Conservation (phyloP, 352 stramenopile species). For the Phytophthora pisi region DNA sequence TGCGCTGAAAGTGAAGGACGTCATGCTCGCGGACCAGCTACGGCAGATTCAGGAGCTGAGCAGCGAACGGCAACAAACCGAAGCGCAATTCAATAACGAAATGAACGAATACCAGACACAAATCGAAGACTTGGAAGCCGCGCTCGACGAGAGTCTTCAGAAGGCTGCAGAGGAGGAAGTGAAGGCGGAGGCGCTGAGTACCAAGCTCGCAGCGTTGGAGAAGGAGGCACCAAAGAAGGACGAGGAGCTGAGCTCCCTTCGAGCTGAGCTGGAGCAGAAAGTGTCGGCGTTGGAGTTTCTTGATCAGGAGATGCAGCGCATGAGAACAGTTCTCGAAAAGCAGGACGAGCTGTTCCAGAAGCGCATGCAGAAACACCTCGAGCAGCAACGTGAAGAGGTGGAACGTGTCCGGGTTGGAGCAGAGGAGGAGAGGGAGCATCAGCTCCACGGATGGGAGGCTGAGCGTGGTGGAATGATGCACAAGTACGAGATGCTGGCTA, state of each 20-base stretch:
- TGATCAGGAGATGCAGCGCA: slow-evolving; percentile 71
- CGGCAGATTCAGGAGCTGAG: slow-evolving; percentile 59
- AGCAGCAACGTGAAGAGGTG: slow-evolving; percentile 53
- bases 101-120: slow-evolving; percentile 53
- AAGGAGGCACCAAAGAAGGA: slow-evolving; percentile 28
- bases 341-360: slow-evolving; percentile 66
- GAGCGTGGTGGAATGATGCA: slow-evolving; percentile 42
- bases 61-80: slow-evolving; percentile 30
- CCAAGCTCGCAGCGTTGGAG: slow-evolving; percentile 28
- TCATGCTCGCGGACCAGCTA: slow-evolving; percentile 72
- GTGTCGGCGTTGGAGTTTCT: slow-evolving; percentile 65
- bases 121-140: slow-evolving; percentile 66
- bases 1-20: slow-evolving; percentile 71
- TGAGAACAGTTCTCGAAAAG: slow-evolving; percentile 55
- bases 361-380: slow-evolving; percentile 50
- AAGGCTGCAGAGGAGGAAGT: slow-evolving; percentile 44
- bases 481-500: slow-evolving; percentile 46
- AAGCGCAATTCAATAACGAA: slow-evolving; percentile 56
- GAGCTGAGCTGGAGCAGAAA: slow-evolving; percentile 49
- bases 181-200: slow-evolving; percentile 34
- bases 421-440: slow-evolving; percentile 48
- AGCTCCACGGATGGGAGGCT: slow-evolving; percentile 42
- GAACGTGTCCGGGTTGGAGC: slow-evolving; percentile 29
- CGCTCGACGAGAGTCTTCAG: slow-evolving; percentile 61
- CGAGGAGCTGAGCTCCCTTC: slow-evolving; percentile 13